A percentile compares a stretch with the other conserved stretches of the same genome.
Conservation (phyloP, 23 red algal species). For the Cyanidiococcus yangmingshanensis region DNA sequence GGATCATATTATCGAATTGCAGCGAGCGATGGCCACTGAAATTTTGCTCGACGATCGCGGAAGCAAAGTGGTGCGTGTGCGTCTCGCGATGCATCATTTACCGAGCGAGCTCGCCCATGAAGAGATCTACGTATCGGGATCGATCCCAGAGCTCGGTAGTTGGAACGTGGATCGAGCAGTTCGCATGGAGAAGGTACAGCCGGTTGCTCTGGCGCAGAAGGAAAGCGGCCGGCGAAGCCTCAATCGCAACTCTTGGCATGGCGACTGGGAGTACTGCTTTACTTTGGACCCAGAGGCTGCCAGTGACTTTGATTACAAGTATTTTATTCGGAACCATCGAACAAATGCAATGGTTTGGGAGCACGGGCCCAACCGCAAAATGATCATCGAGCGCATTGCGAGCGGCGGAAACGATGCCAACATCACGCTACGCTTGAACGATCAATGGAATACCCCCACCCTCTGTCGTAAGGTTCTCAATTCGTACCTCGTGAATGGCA, state of each 20-base stretch:
- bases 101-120: not conserved
- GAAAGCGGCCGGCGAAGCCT: not conserved
- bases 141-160: conserved; percentile 9
- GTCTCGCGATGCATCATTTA: conserved; percentile 9
- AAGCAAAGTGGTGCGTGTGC: not conserved
- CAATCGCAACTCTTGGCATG: conserved; percentile 7
- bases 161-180: conserved; percentile 18
- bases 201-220: not conserved
- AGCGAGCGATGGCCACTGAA: conserved; percentile 11
- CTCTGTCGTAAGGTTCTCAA: conserved; percentile 13
- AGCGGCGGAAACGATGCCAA: not conserved
- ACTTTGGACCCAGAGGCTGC: not conserved
- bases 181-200: conserved; percentile 13
- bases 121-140: conserved; percentile 12
- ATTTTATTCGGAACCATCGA: conserved; percentile 17
- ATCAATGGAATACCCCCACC: conserved; percentile 13
- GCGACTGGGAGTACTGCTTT: conserved; percentile 13
- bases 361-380: conserved; percentile 18
- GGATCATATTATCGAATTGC: not conserved
- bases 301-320: conserved; percentile 16
- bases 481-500: conserved; percentile 13
- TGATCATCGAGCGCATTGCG: conserved; percentile 17
- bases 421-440: not conserved
- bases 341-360: conserved; percentile 6
- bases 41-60: not conserved